A percentile compares a stretch with the other conserved stretches of the same genome.
Conservation (phyloP, 1,284 basidiomycete genomes). For the Schizopora paradoxa region DNA sequence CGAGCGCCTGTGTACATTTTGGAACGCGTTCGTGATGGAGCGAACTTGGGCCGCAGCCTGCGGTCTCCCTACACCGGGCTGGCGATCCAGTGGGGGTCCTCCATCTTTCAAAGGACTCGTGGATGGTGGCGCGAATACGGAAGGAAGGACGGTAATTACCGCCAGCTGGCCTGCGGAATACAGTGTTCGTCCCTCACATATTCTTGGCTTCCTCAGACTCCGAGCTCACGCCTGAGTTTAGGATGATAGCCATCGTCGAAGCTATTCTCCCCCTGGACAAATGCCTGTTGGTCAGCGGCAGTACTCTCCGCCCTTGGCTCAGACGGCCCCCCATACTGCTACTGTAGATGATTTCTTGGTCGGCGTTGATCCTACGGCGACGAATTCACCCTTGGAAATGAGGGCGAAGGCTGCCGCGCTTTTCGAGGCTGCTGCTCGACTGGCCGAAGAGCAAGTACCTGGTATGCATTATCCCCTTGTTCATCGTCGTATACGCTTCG, state of each 20-base stretch:
- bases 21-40: constrained; percentile 17
- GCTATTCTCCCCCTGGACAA: neutral
- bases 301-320: neutral
- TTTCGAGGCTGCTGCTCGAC: constrained; percentile 11
- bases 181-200: constrained; percentile 8
- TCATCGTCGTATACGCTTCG: neutral
- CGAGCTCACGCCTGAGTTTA: neutral
- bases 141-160: constrained; percentile 4
- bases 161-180: constrained; percentile 14
- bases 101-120: neutral
- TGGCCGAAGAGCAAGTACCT: constrained; percentile 3
- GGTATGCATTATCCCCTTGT: constrained; percentile 1
- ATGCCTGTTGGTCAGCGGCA: neutral
- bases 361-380: constrained; percentile 7
- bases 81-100: neutral
- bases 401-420: constrained; percentile 15
- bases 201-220: neutral
- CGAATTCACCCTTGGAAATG: constrained; percentile 8
- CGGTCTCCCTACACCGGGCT: constrained; percentile 4
- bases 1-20: constrained; percentile 10
- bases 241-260: neutral
- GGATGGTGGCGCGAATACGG: neutral
- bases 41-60: constrained; percentile 12
- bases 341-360: constrained; percentile 12
- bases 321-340: neutral